Evolutionary conservation across 495 filamentous ascomycete species (phyloP).

Genomic region (Niebla homalea): DNA sequence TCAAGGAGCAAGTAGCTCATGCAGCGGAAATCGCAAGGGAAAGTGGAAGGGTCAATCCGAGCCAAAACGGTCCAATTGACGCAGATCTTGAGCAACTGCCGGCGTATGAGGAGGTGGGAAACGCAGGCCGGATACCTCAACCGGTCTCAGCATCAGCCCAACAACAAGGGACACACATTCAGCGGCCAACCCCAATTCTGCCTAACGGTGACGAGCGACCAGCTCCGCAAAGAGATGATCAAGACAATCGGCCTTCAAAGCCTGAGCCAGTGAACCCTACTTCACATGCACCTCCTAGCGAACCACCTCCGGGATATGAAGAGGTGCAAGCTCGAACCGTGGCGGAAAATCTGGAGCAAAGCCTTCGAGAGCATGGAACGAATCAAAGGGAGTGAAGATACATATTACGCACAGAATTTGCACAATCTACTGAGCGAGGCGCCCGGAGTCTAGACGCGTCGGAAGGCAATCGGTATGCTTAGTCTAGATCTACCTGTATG

Average conservation of each 20-base stretch:
- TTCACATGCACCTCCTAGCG: slow-evolving; percentile 40
- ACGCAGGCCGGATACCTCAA: slow-evolving; percentile 13
- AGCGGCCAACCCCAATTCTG: slow-evolving; percentile 12
- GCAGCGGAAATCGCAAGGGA: slow-evolving; percentile 57
- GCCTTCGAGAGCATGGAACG: background rate
- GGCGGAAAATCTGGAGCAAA: slow-evolving; percentile 40
- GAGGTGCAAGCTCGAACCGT: slow-evolving; percentile 75
- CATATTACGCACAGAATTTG: background rate
- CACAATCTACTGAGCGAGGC: background rate
- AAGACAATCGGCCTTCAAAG: slow-evolving; percentile 4
- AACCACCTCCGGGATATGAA: slow-evolving; percentile 88
- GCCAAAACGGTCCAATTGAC: slow-evolving; percentile 34
- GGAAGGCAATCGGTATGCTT: too few relatives aligned
- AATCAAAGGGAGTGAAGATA: background rate
- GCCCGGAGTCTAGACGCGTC: background rate
- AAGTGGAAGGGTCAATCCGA: slow-evolving; percentile 19
- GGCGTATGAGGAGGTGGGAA: slow-evolving; percentile 42
- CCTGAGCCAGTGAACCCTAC: background rate
- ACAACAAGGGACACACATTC: slow-evolving; percentile 21
- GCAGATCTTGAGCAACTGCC: slow-evolving; percentile 75
- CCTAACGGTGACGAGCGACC: slow-evolving; percentile 4
- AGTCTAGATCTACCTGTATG: too few relatives aligned
- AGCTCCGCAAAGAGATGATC: slow-evolving; percentile 11
- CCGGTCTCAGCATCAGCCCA: background rate
- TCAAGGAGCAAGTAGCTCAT: slow-evolving; percentile 71